Conservation (phyloP, 2,329 filamentous ascomycete species). For the Penicillium digitatum region DNA sequence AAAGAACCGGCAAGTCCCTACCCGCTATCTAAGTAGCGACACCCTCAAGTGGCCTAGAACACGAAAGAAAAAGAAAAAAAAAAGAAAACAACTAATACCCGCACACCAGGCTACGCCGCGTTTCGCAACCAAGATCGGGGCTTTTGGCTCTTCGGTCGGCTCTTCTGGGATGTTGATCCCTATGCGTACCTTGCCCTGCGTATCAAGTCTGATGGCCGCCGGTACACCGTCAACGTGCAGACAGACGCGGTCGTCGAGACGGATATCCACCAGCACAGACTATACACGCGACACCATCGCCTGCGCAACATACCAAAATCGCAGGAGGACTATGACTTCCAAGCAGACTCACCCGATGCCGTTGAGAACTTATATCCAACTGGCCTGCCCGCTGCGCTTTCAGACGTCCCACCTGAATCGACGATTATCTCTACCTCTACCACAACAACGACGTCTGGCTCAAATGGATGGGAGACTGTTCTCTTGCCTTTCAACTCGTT, state of each 20-base stretch:
- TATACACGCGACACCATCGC: constrained; percentile 55
- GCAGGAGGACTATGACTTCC: constrained; percentile 14
- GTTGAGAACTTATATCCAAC: constrained; percentile 25
- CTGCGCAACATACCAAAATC: constrained; percentile 19
- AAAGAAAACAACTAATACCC: not conserved
- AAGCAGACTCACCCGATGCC: constrained; percentile 22
- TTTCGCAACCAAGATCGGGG: constrained; percentile 78
- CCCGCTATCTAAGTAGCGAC: not conserved
- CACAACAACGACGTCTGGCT: constrained; percentile 54
- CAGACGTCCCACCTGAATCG: constrained; percentile 36
- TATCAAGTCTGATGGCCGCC: constrained; percentile 82
- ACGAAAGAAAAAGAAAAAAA: not conserved
- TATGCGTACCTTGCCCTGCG: constrained; percentile 84
- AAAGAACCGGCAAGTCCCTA: constrained; percentile 36
- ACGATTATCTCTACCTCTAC: constrained; percentile 34
- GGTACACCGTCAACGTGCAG: constrained; percentile 93
- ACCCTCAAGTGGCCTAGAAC: not conserved
- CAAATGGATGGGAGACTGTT: constrained; percentile 93
- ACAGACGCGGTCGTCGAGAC: constrained; percentile 89
- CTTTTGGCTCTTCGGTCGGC: constrained; percentile 76
- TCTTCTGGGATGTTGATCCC: constrained; percentile 83
- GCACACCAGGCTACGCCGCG: constrained; percentile 72
- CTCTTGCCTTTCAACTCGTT: constrained; percentile 87
- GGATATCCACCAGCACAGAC: constrained; percentile 91
- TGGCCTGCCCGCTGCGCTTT: constrained; percentile 35